phyloP scores from a whole-genome alignment of 306 rosid genomes.

The Prunus campanulata region DNA sequence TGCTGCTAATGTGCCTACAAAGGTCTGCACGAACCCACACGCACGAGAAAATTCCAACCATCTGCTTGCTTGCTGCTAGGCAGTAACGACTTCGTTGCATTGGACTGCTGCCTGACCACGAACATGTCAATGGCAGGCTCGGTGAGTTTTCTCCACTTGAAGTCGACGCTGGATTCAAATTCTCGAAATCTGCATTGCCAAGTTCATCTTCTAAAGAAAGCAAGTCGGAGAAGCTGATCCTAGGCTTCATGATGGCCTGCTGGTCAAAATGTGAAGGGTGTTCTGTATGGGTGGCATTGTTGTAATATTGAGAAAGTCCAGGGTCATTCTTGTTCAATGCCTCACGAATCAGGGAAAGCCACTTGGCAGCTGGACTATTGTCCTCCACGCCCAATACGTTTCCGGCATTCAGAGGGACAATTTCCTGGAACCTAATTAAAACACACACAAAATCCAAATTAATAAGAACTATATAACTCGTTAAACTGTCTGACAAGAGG shows the following conservation, averaged over 20 bases:
- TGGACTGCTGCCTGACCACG: not conserved
- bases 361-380: constrained; percentile 65
- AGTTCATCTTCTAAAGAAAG: constrained; percentile 43
- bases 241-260: constrained; percentile 29
- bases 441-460: not conserved
- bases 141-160: constrained; percentile 28
- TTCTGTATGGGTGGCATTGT: not conserved
- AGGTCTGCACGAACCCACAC: constrained; percentile 68
- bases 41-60: constrained; percentile 88
- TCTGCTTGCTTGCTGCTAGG: constrained; percentile 79
- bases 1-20: constrained; percentile 35
- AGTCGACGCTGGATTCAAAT: not conserved
- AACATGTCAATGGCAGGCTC: not conserved
- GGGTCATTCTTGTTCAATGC: constrained; percentile 45
- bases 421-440: constrained; percentile 75
- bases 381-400: constrained; percentile 89
- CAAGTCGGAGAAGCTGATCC: constrained; percentile 48
- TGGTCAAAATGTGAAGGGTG: not conserved
- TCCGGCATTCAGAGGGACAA: constrained; percentile 85
- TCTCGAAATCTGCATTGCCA: constrained; percentile 3
- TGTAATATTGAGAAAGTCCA: not conserved
- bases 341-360: constrained; percentile 59
- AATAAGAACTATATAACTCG: not conserved
- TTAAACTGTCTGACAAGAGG: not conserved
- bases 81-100: constrained; percentile 27